These are phyloP conservation scores for bread wheat (Triticum aestivum) DNA, from an alignment of 176 grass and related monocot species.

Conservation along the genomic window DNA sequence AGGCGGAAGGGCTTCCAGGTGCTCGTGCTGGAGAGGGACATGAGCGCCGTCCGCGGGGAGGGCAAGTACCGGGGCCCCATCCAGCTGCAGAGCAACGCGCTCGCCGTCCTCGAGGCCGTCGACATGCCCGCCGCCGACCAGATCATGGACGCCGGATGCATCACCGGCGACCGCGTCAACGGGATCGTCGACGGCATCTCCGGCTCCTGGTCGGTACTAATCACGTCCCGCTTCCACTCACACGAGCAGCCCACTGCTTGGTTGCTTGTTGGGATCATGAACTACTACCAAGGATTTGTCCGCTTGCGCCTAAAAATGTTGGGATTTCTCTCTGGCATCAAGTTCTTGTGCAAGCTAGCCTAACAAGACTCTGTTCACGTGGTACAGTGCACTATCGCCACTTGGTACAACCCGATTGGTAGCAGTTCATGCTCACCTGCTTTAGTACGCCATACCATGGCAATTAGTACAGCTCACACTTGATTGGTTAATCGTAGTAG, in stretches of 20 bases:
- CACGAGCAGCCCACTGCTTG: neutral
- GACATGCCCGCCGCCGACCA: constrained; percentile 58
- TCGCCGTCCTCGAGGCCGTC: constrained; percentile 72
- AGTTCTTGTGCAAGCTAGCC: neutral
- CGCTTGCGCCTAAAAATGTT: neutral
- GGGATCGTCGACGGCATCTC: constrained; percentile 87
- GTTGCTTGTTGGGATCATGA: neutral
- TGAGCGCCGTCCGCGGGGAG: constrained; percentile 80
- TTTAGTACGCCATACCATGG: neutral
- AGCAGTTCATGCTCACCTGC: neutral
- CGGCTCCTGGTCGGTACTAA: constrained; percentile 43
- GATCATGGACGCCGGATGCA: constrained; percentile 64
- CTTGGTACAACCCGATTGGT: neutral
- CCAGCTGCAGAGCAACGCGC: constrained; percentile 95
- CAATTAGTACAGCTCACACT: neutral
- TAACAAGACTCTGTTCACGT: neutral
- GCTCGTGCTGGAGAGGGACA: constrained; percentile 78
- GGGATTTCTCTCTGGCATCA: neutral
- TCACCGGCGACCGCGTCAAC: constrained; percentile 84
- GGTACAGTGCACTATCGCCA: neutral
- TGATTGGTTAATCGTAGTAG: neutral
- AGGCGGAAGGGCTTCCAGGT: constrained; percentile 82
- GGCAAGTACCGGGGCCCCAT: constrained; percentile 86
- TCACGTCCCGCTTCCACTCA: too few relatives aligned
- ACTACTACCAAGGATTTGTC: neutral